Base-by-base conservation (phyloP, 1,284 basidiomycete genomes). In the Ustilago curta region DNA sequence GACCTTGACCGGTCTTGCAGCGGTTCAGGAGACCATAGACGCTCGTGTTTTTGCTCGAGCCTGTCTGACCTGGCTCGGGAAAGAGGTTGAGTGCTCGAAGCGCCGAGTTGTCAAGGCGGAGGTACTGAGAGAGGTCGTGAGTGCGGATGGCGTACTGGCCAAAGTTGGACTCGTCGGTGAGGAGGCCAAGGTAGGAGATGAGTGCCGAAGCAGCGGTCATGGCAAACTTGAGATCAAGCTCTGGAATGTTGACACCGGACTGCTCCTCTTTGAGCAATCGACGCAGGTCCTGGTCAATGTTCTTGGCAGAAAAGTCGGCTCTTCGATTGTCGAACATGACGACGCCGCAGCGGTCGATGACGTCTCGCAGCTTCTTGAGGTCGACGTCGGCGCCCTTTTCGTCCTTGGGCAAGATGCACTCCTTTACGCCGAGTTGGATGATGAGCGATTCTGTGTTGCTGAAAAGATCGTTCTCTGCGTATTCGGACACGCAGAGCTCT, bases 371-470 rank as follows among this genome's bases (percentile, higher is more conserved):
- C 65, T 83, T 42, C 95, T 90, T 25, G 19, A 83, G 70, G 51
- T 99, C 95, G 65, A 94, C 88, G 83, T 98, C 94, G 35, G 84
- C 84, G 40, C 81, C 75, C 70, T 88, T 88, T 53, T 88, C 88
- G 71, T 89, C 87, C 3, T 85, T 85, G n/a, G 88, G 87, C 8
- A 90, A 66, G 39, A 90, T 74, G 32, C 93, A 95, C 86, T 99
- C 97, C 85, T 99, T 99, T 47, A 95, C 94, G 2, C 94, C 95
- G 1, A 99, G 89, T 85, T 99, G 97, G 69, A 99, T 98, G 50
- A 98, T 87, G 16, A 99, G 89, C 4, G 94, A 95, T 93, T 99
- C 96, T 3, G 92, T 92, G 83, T 99, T 99, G 1, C 93, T 95
- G 86, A 95, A 98, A 12, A 95, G 87, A 71, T 99, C 97, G 79